These are phyloP conservation scores for Sideroxylon spinosum DNA, from an alignment of 179 eudicot genomes.

Conservation along the genomic window DNA sequence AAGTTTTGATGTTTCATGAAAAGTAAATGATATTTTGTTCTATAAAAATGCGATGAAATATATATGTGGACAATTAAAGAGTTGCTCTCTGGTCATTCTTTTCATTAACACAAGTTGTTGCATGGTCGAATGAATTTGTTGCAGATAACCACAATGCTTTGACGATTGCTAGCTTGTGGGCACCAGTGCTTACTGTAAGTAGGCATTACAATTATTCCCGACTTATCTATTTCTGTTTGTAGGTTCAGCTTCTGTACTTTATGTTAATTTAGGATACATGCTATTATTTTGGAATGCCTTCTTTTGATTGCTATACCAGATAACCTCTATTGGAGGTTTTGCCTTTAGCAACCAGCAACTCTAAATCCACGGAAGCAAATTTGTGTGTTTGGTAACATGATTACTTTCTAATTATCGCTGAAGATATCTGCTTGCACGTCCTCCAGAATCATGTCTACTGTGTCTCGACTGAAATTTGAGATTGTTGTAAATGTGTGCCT, in stretches of 20 bases:
- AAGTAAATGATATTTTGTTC: no score
- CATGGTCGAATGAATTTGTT: conserved; percentile 10
- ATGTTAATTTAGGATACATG: neutral
- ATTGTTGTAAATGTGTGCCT: neutral
- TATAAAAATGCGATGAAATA: no score
- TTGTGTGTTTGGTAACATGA: neutral
- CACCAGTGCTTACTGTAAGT: conserved; percentile 93
- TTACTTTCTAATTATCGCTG: neutral
- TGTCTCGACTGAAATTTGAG: neutral
- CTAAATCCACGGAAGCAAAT: neutral
- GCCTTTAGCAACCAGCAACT: neutral
- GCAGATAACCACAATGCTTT: conserved; percentile 94
- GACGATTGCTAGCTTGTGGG: conserved; percentile 83
- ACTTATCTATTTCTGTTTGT: neutral
- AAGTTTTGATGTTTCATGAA: no score
- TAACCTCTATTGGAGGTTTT: neutral
- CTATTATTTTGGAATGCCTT: neutral
- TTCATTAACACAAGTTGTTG: no score
- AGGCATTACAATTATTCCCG: conserved; percentile 4
- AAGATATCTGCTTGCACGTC: neutral
- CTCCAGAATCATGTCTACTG: neutral
- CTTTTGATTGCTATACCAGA: neutral
- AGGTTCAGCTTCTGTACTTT: neutral
- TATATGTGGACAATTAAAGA: no score
- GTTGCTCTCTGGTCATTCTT: no score